Conservation (phyloP, 73 alveolate species). For the Stentor coeruleus region DNA sequence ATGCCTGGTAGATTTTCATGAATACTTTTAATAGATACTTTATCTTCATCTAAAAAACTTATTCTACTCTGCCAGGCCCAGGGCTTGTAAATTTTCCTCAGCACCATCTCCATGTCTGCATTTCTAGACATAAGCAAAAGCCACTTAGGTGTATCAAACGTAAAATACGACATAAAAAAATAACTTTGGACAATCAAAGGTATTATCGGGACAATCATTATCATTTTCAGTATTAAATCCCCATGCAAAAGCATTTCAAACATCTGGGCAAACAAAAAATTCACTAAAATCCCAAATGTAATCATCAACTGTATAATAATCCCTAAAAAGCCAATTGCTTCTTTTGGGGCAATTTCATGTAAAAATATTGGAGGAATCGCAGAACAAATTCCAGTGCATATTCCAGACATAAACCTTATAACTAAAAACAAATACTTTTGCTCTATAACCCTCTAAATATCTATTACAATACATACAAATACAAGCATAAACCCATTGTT, state of each 20-base stretch:
- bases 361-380: background rate
- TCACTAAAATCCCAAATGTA: background rate
- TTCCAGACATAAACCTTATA: background rate
- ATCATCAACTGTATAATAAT: background rate
- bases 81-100: background rate
- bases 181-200: background rate
- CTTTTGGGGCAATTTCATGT: background rate
- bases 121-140: background rate
- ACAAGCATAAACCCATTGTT: background rate
- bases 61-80: background rate
- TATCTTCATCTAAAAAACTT: background rate
- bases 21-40: background rate
- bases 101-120: background rate
- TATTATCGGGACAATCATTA: background rate
- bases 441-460: background rate
- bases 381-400: background rate
- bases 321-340: background rate
- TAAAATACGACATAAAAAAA: background rate
- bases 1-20: background rate
- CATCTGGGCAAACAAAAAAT: background rate
- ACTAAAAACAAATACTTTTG: no score
- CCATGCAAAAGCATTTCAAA: no score
- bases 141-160: background rate
- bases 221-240: no score
- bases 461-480: background rate